Conservation (phyloP, 1,284 basidiomycete species). For the Ceratobasidium sp. region DNA sequence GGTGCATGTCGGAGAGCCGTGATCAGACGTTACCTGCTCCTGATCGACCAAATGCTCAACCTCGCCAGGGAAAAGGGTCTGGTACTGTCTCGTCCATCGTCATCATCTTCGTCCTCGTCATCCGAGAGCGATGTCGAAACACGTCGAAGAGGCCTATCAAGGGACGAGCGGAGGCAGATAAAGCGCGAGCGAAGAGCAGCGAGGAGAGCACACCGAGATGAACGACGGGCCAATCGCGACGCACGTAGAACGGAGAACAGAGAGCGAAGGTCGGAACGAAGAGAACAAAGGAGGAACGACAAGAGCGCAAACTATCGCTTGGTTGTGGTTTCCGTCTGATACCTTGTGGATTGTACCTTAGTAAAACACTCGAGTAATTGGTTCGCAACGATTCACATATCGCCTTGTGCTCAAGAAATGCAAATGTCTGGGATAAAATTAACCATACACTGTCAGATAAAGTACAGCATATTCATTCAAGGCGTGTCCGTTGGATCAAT, state of each 20-base stretch:
- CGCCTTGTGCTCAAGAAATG: background rate
- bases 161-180: background rate
- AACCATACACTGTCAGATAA: slow-evolving; percentile 10
- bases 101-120: slow-evolving; percentile 10
- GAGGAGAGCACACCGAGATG: background rate
- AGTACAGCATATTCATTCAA: background rate
- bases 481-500: background rate
- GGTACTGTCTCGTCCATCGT: background rate
- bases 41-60: slow-evolving; percentile 4
- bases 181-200: background rate
- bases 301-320: background rate
- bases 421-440: slow-evolving; percentile 10
- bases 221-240: background rate
- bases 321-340: slow-evolving; percentile 3
- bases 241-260: slow-evolving; percentile 3
- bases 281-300: background rate
- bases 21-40: slow-evolving; percentile 8
- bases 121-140: background rate
- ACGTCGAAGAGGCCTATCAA: background rate
- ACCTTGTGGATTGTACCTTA: background rate
- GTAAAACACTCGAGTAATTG: background rate
- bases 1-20: background rate
- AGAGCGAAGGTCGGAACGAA: no score
- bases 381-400: background rate
- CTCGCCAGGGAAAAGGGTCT: background rate